A percentile compares a stretch with the other conserved stretches of the same genome.
phyloP scores from a whole-genome alignment of 2,329 filamentous ascomycete species.

The Ambrosiella xylebori region DNA sequence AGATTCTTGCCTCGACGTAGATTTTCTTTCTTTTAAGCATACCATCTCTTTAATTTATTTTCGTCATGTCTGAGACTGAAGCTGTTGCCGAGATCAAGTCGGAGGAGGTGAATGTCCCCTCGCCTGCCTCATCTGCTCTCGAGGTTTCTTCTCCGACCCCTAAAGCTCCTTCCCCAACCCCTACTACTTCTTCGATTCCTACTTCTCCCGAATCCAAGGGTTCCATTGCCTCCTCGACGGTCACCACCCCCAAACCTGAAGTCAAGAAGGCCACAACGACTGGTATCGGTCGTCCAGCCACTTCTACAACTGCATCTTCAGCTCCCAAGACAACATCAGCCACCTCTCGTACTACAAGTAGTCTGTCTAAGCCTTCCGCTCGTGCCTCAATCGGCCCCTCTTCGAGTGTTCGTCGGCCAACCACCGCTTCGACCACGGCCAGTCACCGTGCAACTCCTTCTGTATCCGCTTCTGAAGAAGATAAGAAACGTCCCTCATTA shows the following conservation, averaged over 20 bases:
- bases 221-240: conserved; percentile 16
- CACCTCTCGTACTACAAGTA: conserved; percentile 22
- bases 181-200: conserved; percentile 17
- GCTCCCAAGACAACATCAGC: conserved; percentile 18
- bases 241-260: conserved; percentile 16
- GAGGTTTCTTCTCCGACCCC: conserved; percentile 13
- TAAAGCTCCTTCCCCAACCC: conserved; percentile 19
- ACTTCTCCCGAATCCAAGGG: conserved; percentile 19
- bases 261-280: conserved; percentile 23
- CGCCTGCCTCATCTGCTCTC: conserved; percentile 12
- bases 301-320: conserved; percentile 17
- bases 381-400: conserved; percentile 25
- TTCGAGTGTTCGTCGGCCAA: conserved; percentile 19
- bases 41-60: neutral
- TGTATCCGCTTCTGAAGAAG: conserved; percentile 33
- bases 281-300: conserved; percentile 20
- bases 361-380: conserved; percentile 28
- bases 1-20: neutral
- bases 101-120: conserved; percentile 24
- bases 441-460: conserved; percentile 31
- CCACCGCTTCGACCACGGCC: conserved; percentile 21
- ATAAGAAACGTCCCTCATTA: conserved; percentile 23
- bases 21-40: conserved; percentile 4
- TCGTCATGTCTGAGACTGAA: conserved; percentile 31
- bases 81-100: conserved; percentile 28